A percentile compares a stretch with the other conserved stretches of the same genome.
phyloP scores from a whole-genome alignment of 495 filamentous ascomycete genomes.

The Coniosporium apollinis region DNA sequence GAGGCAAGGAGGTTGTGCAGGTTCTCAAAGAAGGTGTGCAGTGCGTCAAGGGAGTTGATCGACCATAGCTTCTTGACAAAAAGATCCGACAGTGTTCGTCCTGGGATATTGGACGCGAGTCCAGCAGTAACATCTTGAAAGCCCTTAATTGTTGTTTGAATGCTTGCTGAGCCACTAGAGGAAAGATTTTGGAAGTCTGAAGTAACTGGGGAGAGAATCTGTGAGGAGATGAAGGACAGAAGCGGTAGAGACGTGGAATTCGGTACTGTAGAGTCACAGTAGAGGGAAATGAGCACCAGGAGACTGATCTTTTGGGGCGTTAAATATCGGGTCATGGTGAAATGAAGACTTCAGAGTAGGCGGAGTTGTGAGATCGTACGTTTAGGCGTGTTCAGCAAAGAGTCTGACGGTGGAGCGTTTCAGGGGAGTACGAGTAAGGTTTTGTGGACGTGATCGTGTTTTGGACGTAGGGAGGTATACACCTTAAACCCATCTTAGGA shows the following conservation, averaged over 20 bases:
- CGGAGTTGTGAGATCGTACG: background rate
- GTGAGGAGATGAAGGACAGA: slow-evolving; percentile 66
- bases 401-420: too few species aligned
- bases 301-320: slow-evolving; percentile 75
- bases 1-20: slow-evolving; percentile 9
- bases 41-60: slow-evolving; percentile 59
- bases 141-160: slow-evolving; percentile 47
- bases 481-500: too few species aligned
- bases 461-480: too few species aligned
- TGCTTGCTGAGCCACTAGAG: slow-evolving; percentile 34
- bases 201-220: slow-evolving; percentile 38
- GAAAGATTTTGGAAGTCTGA: slow-evolving; percentile 23
- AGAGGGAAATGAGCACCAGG: slow-evolving; percentile 63
- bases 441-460: too few species aligned
- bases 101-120: slow-evolving; percentile 51
- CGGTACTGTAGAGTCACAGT: slow-evolving; percentile 58
- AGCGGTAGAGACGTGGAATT: slow-evolving; percentile 61
- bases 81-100: slow-evolving; percentile 67
- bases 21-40: slow-evolving; percentile 28
- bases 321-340: slow-evolving; percentile 57
- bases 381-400: too few species aligned
- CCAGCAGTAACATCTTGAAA: slow-evolving; percentile 46
- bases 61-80: slow-evolving; percentile 74
- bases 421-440: too few species aligned
- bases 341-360: background rate